A percentile compares a stretch with the other conserved stretches of the same genome.
These are phyloP conservation scores for Kwoniella heveanensis DNA, from an alignment of 768 basidiomycete genomes.

Conservation along the genomic window DNA sequence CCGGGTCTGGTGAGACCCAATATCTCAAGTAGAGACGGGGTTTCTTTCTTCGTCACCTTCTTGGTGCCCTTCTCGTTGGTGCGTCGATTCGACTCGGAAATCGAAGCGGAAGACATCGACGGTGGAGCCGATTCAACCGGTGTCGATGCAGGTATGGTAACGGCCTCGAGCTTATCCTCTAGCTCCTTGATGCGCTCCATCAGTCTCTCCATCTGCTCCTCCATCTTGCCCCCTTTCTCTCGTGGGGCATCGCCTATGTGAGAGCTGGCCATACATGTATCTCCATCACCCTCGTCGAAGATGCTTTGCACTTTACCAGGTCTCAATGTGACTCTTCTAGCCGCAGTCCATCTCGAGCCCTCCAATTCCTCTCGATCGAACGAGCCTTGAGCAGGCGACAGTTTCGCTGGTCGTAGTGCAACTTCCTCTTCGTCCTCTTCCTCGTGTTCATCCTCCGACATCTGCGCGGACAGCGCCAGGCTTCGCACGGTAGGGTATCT, in stretches of 20 bases:
- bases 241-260: not conserved
- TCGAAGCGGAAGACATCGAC: no score
- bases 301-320: conserved; percentile 24
- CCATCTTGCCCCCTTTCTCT: conserved; percentile 29
- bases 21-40: conserved; percentile 9
- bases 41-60: not conserved
- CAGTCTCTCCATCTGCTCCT: conserved; percentile 27
- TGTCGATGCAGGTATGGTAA: not conserved
- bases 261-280: not conserved
- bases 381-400: conserved; percentile 3
- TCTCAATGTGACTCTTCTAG: conserved; percentile 33
- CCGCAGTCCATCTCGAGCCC: conserved; percentile 27
- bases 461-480: conserved; percentile 4
- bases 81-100: not conserved
- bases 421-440: conserved; percentile 18
- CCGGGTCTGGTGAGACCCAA: conserved; percentile 7
- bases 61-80: not conserved
- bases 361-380: conserved; percentile 16
- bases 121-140: no score
- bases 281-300: conserved; percentile 15
- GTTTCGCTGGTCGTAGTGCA: conserved; percentile 2
- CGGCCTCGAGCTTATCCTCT: conserved; percentile 14
- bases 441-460: not conserved
- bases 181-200: conserved; percentile 36
- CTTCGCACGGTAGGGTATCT: conserved; percentile 16